phyloP scores from a whole-genome alignment of 257 asterid genomes.

The Rauvolfia tetraphylla region DNA sequence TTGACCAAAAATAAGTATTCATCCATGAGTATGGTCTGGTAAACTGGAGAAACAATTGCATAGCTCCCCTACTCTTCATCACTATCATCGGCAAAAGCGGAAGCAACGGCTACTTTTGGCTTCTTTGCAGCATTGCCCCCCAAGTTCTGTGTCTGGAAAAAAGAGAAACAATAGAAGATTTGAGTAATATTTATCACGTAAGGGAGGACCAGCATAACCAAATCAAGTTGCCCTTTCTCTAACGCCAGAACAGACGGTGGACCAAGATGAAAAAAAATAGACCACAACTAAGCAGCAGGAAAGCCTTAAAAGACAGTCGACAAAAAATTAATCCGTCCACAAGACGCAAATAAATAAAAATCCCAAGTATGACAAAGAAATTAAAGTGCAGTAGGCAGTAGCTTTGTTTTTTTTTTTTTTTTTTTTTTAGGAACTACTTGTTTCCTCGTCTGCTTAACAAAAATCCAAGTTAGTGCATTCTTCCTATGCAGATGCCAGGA shows the following conservation, averaged over 20 bases:
- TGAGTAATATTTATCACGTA: neutral
- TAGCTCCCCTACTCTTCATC: slow-evolving; percentile 56
- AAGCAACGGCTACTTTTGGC: slow-evolving; percentile 69
- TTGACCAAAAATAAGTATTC: too few relatives aligned
- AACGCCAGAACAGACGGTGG: neutral
- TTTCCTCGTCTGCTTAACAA: neutral
- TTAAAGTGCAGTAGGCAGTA: neutral
- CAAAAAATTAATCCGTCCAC: neutral
- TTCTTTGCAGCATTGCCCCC: slow-evolving; percentile 49
- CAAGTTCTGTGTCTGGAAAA: slow-evolving; percentile 40
- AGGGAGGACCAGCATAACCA: neutral
- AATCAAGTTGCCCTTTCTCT: neutral
- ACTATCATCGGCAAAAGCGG: slow-evolving; percentile 68
- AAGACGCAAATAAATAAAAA: neutral
- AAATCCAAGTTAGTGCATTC: neutral
- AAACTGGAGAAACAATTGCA: neutral
- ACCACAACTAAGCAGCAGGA: too few relatives aligned
- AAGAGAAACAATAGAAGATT: slow-evolving; percentile 10
- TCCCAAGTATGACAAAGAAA: neutral
- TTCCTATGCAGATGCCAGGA: neutral
- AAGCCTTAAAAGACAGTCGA: too few relatives aligned
- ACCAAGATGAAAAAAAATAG: neutral
- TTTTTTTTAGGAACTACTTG: neutral
- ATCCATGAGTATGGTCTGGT: neutral
- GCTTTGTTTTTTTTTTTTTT: too few relatives aligned